Conservation (phyloP, 2,329 filamentous ascomycete genomes). For the Penicillium thymicola region DNA sequence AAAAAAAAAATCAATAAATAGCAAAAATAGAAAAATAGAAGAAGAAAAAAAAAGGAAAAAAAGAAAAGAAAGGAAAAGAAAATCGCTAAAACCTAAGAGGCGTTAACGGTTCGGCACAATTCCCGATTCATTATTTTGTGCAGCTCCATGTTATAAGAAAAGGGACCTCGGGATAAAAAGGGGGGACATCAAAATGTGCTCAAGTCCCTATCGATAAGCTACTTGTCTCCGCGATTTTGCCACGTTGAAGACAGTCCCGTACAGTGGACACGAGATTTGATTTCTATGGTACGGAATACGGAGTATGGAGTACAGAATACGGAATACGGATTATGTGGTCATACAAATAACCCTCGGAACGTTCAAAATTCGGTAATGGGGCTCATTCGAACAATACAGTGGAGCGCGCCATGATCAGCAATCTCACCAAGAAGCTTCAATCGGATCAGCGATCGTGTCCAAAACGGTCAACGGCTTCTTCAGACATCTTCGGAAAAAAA, state of each 20-base stretch:
- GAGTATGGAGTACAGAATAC: not conserved
- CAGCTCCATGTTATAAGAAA: constrained; percentile 15
- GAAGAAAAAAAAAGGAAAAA: not conserved
- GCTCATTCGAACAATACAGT: constrained; percentile 2
- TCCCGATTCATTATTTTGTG: constrained; percentile 7
- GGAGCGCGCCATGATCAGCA: constrained; percentile 20
- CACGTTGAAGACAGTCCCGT: constrained; percentile 16
- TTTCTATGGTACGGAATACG: not conserved
- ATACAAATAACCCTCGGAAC: too few relatives aligned
- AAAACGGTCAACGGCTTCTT: constrained; percentile 3
- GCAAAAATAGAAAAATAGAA: not conserved
- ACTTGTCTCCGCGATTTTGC: constrained; percentile 18
- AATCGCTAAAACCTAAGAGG: not conserved
- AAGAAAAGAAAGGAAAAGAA: not conserved
- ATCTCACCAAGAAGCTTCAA: constrained; percentile 16
- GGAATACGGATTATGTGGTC: not conserved
- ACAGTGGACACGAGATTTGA: constrained; percentile 1
- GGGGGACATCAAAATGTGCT: not conserved
- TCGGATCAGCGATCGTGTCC: constrained; percentile 12
- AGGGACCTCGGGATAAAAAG: not conserved
- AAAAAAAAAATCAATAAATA: not conserved
- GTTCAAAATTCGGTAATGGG: not conserved
- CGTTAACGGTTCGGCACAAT: constrained; percentile 14
- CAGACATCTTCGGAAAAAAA: not conserved
- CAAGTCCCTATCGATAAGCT: not conserved